Conservation (phyloP, 1,284 basidiomycete species). For the Erythrobasidium hasegawianum region DNA sequence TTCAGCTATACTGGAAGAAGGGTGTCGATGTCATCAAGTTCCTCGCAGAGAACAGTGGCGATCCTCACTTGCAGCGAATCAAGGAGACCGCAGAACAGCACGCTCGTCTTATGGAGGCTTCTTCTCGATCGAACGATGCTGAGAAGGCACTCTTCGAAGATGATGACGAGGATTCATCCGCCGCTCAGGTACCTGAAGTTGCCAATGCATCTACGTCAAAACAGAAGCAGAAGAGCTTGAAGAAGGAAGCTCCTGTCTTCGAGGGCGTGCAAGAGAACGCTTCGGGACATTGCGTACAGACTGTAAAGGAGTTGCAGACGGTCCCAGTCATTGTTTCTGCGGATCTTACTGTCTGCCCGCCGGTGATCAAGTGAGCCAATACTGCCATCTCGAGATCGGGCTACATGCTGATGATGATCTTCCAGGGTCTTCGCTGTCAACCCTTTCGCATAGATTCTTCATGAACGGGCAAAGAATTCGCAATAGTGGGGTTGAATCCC, state of each 20-base stretch:
- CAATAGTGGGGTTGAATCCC: too few species aligned
- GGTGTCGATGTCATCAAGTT: slow-evolving; percentile 78
- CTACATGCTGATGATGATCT: background rate
- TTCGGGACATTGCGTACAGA: slow-evolving; percentile 83
- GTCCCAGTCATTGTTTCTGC: slow-evolving; percentile 90
- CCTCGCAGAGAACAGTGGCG: slow-evolving; percentile 82
- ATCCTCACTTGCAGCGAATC: slow-evolving; percentile 52
- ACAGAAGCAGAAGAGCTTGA: slow-evolving; percentile 39
- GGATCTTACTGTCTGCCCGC: slow-evolving; percentile 87
- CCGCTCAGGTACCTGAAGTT: slow-evolving; percentile 31
- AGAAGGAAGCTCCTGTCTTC: slow-evolving; percentile 66
- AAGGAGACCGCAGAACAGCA: slow-evolving; percentile 67
- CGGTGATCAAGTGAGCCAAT: slow-evolving; percentile 63
- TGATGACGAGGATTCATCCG: slow-evolving; percentile 60
- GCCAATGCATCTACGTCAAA: background rate
- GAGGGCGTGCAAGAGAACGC: slow-evolving; percentile 69
- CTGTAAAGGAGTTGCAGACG: slow-evolving; percentile 64
- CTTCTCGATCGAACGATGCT: slow-evolving; percentile 76
- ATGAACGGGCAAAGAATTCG: too few species aligned
- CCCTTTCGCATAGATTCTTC: slow-evolving; percentile 24
- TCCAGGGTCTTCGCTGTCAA: slow-evolving; percentile 18
- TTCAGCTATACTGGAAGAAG: slow-evolving; percentile 69
- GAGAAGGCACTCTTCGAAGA: slow-evolving; percentile 85
- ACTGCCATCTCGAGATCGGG: background rate
- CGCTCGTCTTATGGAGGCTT: slow-evolving; percentile 85